Evolutionary conservation across 768 basidiomycete species (phyloP).

Genomic region (Cyclocybe cylindracea): DNA sequence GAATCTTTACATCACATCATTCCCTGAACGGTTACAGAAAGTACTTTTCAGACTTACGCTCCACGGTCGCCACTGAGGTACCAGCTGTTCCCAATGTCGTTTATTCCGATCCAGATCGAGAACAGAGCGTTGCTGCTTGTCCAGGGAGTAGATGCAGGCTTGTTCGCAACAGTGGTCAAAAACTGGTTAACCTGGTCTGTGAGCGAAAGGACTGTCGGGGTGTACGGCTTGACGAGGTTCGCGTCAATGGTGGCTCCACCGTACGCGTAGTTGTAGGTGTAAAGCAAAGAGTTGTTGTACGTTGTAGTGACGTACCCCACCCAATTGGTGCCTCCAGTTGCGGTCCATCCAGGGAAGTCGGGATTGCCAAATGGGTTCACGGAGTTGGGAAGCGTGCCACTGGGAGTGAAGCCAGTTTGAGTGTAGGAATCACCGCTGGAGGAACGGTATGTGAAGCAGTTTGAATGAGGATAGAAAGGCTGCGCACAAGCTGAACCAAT

Average conservation of each 20-base stretch:
- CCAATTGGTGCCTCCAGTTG: slow-evolving; percentile 61
- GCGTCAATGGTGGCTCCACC: slow-evolving; percentile 68
- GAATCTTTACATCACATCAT: slow-evolving; percentile 26
- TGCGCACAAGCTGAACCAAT: slow-evolving; percentile 60
- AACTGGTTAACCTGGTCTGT: slow-evolving; percentile 67
- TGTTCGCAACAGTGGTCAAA: slow-evolving; percentile 42
- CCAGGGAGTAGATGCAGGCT: slow-evolving; percentile 58
- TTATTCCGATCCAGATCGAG: slow-evolving; percentile 73
- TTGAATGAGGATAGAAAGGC: neutral
- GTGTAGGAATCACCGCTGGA: slow-evolving; percentile 60
- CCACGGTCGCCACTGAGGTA: slow-evolving; percentile 44
- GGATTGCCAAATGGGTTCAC: slow-evolving; percentile 58
- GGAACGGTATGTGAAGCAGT: neutral
- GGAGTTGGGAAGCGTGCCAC: slow-evolving; percentile 38
- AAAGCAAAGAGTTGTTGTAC: slow-evolving; percentile 53
- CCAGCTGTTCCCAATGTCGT: slow-evolving; percentile 64
- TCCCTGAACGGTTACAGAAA: neutral
- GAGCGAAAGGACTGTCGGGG: slow-evolving; percentile 51
- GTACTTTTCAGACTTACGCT: slow-evolving; percentile 37
- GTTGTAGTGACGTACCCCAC: slow-evolving; percentile 53
- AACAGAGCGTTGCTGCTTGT: slow-evolving; percentile 57
- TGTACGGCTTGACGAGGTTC: slow-evolving; percentile 53
- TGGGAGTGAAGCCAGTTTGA: slow-evolving; percentile 50
- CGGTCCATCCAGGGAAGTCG: slow-evolving; percentile 53
- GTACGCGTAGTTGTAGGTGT: slow-evolving; percentile 68